Evolutionary conservation across 495 filamentous ascomycete genomes (phyloP), one percentile per base, ranked within the genome.

Genomic region (Aspergillus sclerotioniger): DNA sequence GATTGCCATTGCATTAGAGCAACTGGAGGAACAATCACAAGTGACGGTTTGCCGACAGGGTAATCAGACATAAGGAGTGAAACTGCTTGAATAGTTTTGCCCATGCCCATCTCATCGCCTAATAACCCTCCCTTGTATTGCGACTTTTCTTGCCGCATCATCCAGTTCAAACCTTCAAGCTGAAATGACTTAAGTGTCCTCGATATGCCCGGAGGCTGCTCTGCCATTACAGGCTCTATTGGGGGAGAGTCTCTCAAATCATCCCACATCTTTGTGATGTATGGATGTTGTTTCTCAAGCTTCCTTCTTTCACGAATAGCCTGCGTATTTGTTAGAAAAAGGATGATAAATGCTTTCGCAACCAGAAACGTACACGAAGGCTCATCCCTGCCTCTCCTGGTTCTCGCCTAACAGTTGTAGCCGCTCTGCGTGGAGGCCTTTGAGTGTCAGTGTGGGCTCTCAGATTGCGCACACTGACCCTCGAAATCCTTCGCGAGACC

Each of bases 31-130:
- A 96, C 90, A 43, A 97, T 80, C 7, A 98, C 94, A 7, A 98
- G 76, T 3, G 92, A 90, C 6, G 94, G 91, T 32, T 84, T 70
- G 51, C 85, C 84, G 32, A 87, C 89, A 16, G 92, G 92, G 62
- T 88, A 96, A 67, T 98, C 92, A 7, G 92, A 96, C 92, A 98
- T 98, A 68, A 98, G 90, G 13, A 98, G 80, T 8, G 92, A 95
- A 7, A 98, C 92, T 2, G 94, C 92, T 68, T 98, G 94, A 39
- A 98, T 97, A 0, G 94, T 98, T 78, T 98, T 98, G 29, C 94
- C 94, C 82, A 98, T 94, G 17, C 92, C 92, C 92, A 97, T 97
- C 68, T 96, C 91, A 64, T 98, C 94, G 46, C 93, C 94, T 6
- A 98, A 78, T 28, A 98, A 77, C 9, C 94, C 94, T 33, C 94